phyloP scores from a whole-genome alignment of 2,329 filamentous ascomycete species.

The Stemphylium vesicarium region DNA sequence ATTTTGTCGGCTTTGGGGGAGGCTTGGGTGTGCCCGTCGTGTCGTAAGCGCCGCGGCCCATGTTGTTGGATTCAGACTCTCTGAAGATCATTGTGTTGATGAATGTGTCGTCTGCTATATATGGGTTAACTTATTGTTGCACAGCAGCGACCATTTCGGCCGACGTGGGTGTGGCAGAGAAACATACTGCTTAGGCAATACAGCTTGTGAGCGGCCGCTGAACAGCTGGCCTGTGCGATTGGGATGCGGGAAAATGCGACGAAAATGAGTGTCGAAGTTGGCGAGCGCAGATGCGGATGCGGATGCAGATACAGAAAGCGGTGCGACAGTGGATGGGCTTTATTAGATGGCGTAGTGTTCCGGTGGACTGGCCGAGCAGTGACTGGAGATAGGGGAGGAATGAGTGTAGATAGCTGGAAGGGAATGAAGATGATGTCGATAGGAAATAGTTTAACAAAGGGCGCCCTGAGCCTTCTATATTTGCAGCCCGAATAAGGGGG shows the following conservation, averaged over 20 bases:
- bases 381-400: slow-evolving; percentile 29
- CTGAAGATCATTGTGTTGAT: slow-evolving; percentile 51
- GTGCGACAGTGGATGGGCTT: slow-evolving; percentile 18
- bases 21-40: slow-evolving; percentile 58
- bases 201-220: slow-evolving; percentile 32
- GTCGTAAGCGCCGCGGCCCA: slow-evolving; percentile 58
- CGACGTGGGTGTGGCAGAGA: slow-evolving; percentile 1
- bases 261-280: slow-evolving; percentile 30
- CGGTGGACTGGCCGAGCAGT: slow-evolving; percentile 42
- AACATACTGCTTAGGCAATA: slow-evolving; percentile 29
- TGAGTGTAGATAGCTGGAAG: slow-evolving; percentile 35
- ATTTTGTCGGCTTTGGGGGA: slow-evolving; percentile 51
- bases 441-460: slow-evolving; percentile 33
- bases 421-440: slow-evolving; percentile 31
- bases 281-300: slow-evolving; percentile 13
- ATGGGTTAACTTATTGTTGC: slow-evolving; percentile 35
- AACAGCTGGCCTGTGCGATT: slow-evolving; percentile 28
- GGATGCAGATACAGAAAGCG: slow-evolving; percentile 12
- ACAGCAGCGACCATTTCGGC: slow-evolving; percentile 3
- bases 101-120: slow-evolving; percentile 37
- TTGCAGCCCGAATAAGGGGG: slow-evolving; percentile 36
- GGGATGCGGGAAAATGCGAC: slow-evolving; percentile 9
- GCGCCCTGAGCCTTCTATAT: slow-evolving; percentile 43
- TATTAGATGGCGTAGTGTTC: slow-evolving; percentile 39
- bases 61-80: slow-evolving; percentile 52